Conservation (phyloP, 1,284 basidiomycete species). For the Wallemia mellicola region DNA sequence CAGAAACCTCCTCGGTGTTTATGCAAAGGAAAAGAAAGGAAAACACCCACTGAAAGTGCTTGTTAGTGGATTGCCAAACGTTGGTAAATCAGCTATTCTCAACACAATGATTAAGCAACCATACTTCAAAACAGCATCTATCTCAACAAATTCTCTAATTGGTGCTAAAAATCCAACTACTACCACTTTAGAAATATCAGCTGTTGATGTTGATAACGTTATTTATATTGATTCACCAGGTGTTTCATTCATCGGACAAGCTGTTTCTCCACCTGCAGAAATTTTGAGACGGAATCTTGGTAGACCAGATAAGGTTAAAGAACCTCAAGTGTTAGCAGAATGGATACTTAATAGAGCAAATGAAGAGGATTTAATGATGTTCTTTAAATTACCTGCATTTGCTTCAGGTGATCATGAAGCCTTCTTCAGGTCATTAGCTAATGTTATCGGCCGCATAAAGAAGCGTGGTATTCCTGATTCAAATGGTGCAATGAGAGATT, state of each 20-base stretch:
- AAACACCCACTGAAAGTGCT: conserved; percentile 26
- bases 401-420: conserved; percentile 33
- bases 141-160: conserved; percentile 24
- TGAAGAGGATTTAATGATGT: conserved; percentile 56
- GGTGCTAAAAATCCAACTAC: conserved; percentile 31
- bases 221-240: conserved; percentile 59
- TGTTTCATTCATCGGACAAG: conserved; percentile 20
- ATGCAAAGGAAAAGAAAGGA: conserved; percentile 17
- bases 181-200: conserved; percentile 22
- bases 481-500: conserved; percentile 42
- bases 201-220: conserved; percentile 25
- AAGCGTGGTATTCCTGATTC: conserved; percentile 56
- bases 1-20: conserved; percentile 14
- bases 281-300: conserved; percentile 50
- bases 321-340: conserved; percentile 41
- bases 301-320: conserved; percentile 61
- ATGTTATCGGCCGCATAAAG: conserved; percentile 46
- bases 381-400: conserved; percentile 65
- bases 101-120: conserved; percentile 34
- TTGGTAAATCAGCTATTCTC: conserved; percentile 51
- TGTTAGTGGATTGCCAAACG: conserved; percentile 43
- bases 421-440: conserved; percentile 56
- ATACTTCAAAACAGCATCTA: conserved; percentile 13
- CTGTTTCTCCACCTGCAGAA: conserved; percentile 18
- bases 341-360: conserved; percentile 42